Percentiles rank a stretch among this genome's conserved stretches.
These are phyloP conservation scores for Thalassiosira mediterranea DNA, from an alignment of 352 stramenopile species.

Conservation along the genomic window DNA sequence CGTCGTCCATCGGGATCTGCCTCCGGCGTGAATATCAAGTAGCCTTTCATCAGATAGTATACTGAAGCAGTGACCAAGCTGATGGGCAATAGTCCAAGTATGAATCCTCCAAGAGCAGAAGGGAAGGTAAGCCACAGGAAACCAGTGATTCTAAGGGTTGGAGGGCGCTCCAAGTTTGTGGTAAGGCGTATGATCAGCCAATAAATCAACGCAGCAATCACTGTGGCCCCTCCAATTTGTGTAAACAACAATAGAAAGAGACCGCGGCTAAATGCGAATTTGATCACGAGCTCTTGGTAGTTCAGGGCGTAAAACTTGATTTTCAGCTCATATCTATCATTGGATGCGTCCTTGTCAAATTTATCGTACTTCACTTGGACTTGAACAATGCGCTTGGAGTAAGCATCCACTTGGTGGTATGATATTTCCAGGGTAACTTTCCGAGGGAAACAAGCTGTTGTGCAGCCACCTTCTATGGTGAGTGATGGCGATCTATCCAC, in stretches of 20 bases:
- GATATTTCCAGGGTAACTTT: constrained; percentile 91
- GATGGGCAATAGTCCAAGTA: constrained; percentile 89
- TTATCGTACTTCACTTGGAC: constrained; percentile 87
- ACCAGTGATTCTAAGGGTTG: constrained; percentile 89
- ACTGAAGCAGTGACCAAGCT: constrained; percentile 48
- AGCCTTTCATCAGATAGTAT: constrained; percentile 59
- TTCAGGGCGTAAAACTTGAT: constrained; percentile 91
- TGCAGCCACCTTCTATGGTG: constrained; percentile 88
- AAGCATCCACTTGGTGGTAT: constrained; percentile 91
- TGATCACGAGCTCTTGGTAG: constrained; percentile 94
- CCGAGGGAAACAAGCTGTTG: constrained; percentile 90
- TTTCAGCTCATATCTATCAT: constrained; percentile 90
- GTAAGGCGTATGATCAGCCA: constrained; percentile 91
- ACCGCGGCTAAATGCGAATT: constrained; percentile 93
- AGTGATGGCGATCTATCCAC: constrained; percentile 87
- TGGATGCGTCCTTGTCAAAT: constrained; percentile 90
- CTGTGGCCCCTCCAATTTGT: constrained; percentile 89
- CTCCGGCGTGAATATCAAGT: constrained; percentile 71
- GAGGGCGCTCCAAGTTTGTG: constrained; percentile 90
- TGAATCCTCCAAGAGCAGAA: constrained; percentile 88
- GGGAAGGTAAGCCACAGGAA: constrained; percentile 92
- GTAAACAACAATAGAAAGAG: constrained; percentile 94
- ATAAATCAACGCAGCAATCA: constrained; percentile 86
- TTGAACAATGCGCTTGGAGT: constrained; percentile 93
- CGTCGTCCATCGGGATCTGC: constrained; percentile 50